Conservation (phyloP, 176 grass and related monocot species). For the Miscanthus lutarioriparius region DNA sequence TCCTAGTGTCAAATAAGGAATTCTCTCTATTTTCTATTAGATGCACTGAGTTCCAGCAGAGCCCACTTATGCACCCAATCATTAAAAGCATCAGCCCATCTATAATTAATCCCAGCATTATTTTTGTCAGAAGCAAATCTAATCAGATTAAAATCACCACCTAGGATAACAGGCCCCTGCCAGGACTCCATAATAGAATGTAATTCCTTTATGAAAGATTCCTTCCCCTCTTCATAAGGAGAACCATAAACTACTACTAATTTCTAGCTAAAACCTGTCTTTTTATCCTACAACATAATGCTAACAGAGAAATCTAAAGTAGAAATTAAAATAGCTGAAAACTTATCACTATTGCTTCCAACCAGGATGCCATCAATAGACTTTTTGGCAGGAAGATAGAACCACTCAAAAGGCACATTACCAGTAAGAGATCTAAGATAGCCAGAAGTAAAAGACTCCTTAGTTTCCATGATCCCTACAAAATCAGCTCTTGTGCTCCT, state of each 20-base stretch:
- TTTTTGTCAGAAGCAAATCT: background rate
- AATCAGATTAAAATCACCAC: too few relatives aligned
- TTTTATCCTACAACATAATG: background rate
- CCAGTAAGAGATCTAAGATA: too few relatives aligned
- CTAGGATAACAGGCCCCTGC: background rate
- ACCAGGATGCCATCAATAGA: background rate
- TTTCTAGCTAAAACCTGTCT: background rate
- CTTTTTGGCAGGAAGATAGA: too few relatives aligned
- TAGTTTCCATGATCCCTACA: too few relatives aligned
- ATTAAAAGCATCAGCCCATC: background rate
- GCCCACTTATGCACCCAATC: background rate
- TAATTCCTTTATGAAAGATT: background rate
- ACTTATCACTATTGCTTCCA: background rate
- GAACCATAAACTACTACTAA: background rate
- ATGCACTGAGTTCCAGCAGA: background rate
- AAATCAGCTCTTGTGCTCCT: too few relatives aligned
- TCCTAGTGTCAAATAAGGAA: too few relatives aligned
- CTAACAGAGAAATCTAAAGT: background rate
- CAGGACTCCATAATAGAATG: background rate
- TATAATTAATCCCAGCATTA: background rate
- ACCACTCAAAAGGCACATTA: too few relatives aligned
- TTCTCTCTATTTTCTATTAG: too few relatives aligned
- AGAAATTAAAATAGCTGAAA: background rate
- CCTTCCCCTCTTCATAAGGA: background rate
- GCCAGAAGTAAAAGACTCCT: too few relatives aligned